Evolutionary conservation across 106 monocot genomes (phyloP), one percentile per base, ranked within the genome.

Genomic region (Dioscorea alata): DNA sequence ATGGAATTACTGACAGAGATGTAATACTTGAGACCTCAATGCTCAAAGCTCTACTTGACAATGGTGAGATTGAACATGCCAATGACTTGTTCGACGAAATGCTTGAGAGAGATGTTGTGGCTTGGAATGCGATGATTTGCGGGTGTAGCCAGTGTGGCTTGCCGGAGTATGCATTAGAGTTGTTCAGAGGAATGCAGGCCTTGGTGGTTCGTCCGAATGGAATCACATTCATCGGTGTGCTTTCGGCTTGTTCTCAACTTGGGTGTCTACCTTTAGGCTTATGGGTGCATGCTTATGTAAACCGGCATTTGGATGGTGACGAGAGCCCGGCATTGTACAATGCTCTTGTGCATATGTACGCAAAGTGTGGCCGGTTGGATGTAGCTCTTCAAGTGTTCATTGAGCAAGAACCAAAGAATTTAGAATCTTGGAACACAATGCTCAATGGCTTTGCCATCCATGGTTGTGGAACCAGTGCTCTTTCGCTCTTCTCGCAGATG

Each of bases 51-150:
- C 76, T 76, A 60, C 50, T 57, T 14, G 65, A 69, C 13, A 65
- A 71, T 61, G 74, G 76, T 13, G 50, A 76, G 19, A 61, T 87
- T 31, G 20, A 20, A 61, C 25, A 50, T 22, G 86, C 86, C 0
- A 59, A 72, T 59, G 57, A 0, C 6, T 64, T 87, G 60, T 83
- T 87, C 57, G 76, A 83, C 19, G 69, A 77, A 63, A 73, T 83
- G 69, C 50, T 23, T 28, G 63, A 62, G 15, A 79, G 50, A 59
- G 86, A 83, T 68, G 70, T 83, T 6, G 48, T 87, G 4, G 65
- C 83, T 50, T 87, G 83, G 82, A 83, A 83, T 68, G 86, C 86
- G 13, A 86, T 86, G 86, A 13, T 86, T 18, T 71, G 73, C 25
- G 75, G 70, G 33, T 74, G 65, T 28, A 24, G 51, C 14, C 71